A percentile compares a stretch with the other conserved stretches of the same genome.
These are phyloP conservation scores for Aspergillus brunneoviolaceus DNA, from an alignment of 2,329 filamentous ascomycete species.

Conservation along the genomic window DNA sequence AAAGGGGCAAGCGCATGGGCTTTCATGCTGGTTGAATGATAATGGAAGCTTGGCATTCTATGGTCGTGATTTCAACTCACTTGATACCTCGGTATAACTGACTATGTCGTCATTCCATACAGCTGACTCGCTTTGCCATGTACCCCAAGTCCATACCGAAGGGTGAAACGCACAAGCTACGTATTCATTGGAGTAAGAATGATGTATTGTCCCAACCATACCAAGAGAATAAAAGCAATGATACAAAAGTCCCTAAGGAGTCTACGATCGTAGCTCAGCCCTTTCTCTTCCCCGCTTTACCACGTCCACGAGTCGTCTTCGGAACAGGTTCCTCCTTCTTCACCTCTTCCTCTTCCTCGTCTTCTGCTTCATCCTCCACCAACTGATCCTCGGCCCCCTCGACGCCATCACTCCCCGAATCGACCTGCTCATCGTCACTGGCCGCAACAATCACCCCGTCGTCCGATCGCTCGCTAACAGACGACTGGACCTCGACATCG, in stretches of 20 bases:
- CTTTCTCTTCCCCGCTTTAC: conserved; percentile 24
- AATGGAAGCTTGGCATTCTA: no score
- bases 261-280: conserved; percentile 16
- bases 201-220: neutral
- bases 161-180: no score
- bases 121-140: no score
- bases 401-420: conserved; percentile 12
- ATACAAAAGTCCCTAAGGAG: neutral
- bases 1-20: no score
- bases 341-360: conserved; percentile 13
- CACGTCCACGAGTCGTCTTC: conserved; percentile 26
- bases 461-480: conserved; percentile 23
- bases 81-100: no score
- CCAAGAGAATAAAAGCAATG: neutral
- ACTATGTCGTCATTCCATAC: no score
- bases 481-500: conserved; percentile 22
- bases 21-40: no score
- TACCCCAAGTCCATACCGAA: no score
- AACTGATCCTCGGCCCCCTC: conserved; percentile 22
- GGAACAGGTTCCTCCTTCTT: conserved; percentile 14
- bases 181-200: neutral
- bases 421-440: conserved; percentile 29
- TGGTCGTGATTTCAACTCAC: no score
- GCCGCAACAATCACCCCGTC: conserved; percentile 29
- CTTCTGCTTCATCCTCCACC: neutral